phyloP scores from a whole-genome alignment of 345 rosid genomes.

The Eucalyptus cloeziana region DNA sequence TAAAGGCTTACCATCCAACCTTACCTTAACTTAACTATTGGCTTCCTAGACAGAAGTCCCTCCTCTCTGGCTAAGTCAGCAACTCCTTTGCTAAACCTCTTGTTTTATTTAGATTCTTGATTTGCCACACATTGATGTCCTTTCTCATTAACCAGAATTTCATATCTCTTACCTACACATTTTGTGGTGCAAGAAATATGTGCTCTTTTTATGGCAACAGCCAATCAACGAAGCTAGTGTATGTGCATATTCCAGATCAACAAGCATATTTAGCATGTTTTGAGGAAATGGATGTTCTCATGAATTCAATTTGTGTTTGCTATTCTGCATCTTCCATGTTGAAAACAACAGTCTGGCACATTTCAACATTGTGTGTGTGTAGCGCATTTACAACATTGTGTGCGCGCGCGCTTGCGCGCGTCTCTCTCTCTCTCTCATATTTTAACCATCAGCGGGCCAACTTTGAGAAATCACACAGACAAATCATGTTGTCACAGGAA shows the following conservation, averaged over 20 bases:
- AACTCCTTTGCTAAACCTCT: background rate
- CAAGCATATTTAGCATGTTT: background rate
- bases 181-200: background rate
- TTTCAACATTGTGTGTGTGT: background rate
- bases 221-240: background rate
- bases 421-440: background rate
- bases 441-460: background rate
- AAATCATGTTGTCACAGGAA: background rate
- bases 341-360: background rate
- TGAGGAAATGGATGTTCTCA: background rate
- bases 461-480: background rate
- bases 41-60: background rate
- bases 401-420: no score
- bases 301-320: background rate
- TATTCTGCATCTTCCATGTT: background rate
- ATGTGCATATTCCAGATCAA: background rate
- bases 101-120: background rate
- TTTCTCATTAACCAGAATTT: background rate
- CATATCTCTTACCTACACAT: background rate
- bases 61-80: background rate
- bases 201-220: background rate
- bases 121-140: background rate
- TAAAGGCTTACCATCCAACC: background rate
- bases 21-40: background rate
- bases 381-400: no score